Evolutionary conservation across 768 basidiomycete genomes (phyloP), one percentile per base, ranked within the genome.

Genomic region (Lactifluus volemus): DNA sequence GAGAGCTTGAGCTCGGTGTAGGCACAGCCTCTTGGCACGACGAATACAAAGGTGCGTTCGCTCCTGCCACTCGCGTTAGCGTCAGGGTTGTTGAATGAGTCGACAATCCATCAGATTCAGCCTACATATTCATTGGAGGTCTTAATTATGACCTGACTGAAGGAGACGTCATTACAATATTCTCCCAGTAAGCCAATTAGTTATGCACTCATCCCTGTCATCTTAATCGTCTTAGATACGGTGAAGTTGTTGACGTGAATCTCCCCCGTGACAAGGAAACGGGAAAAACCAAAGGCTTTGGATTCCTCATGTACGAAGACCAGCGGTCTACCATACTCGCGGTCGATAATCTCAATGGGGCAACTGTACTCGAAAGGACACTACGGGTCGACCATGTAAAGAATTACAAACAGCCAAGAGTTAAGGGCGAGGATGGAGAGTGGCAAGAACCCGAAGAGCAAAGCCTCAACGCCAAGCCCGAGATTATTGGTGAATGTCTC

Each of bases 221-320:
- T 47, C n/a, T 51, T 32, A 19, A 19, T 34, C 34, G 17, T 38
- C 36, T 34, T 66, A 98, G 95, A 74, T 98, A 90, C 75, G 96
- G 96, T n/a, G 96, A 98, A 69, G 81, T 98, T 38, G 86, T 93
- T 78, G 93, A 99, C 69, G 77, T 98, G 60, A 94, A 98, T 71
- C 80, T 99, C 73, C 95, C 97, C 32, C 82, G 95, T 52, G 93
- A 97, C 76, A 95, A 94, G 70, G 80, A 87, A 57, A 96, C 96
- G 0, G 92, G 93, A 29, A 95, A 96, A 70, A 79, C 87, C 0
- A 85, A 77, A 69, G 97, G 97, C 2, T 99, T 98, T 71, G 95
- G 84, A 9, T 99, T 98, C 77, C 78, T 98, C 64, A 98, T 98
- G 97, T 99, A 98, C 73, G 93, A 96, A 74, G 94, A 99, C 73